phyloP scores from a whole-genome alignment of 163 green algal species.

The Chlorella variabilis region DNA sequence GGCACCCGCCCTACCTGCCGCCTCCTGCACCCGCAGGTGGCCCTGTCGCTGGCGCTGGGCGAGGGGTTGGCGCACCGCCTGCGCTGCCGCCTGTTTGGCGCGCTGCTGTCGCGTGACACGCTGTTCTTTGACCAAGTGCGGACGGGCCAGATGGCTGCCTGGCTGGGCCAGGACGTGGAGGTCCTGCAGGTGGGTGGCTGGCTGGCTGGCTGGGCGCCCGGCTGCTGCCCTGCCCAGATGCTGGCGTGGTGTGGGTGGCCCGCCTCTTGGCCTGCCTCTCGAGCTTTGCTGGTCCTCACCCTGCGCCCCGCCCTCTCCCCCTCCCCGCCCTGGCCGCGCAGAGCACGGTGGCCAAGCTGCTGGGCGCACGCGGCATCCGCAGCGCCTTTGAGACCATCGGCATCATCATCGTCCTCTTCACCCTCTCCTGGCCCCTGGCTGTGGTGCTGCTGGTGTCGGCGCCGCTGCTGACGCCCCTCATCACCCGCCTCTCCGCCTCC shows the following conservation, averaged over 20 bases:
- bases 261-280: too few relatives aligned
- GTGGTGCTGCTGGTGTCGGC: constrained; percentile 36
- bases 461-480: constrained; percentile 42
- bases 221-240: not conserved
- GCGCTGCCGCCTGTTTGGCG: constrained; percentile 39
- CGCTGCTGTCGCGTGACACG: constrained; percentile 23
- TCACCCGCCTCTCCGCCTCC: not conserved
- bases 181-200: constrained; percentile 38
- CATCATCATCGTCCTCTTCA: constrained; percentile 32
- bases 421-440: constrained; percentile 38
- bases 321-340: not conserved
- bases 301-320: not conserved
- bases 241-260: not conserved
- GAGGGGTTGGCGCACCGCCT: constrained; percentile 40
- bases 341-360: constrained; percentile 47
- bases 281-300: not conserved
- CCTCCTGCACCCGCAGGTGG: constrained; percentile 21
- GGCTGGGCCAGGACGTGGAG: constrained; percentile 49
- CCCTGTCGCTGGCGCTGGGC: constrained; percentile 23
- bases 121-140: constrained; percentile 27
- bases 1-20: not conserved
- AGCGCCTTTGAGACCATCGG: constrained; percentile 42
- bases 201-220: too few relatives aligned
- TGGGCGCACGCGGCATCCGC: constrained; percentile 43
- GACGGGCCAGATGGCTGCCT: constrained; percentile 43